phyloP scores from a whole-genome alignment of 2,329 filamentous ascomycete species.

The Diaporthe humulicola region DNA sequence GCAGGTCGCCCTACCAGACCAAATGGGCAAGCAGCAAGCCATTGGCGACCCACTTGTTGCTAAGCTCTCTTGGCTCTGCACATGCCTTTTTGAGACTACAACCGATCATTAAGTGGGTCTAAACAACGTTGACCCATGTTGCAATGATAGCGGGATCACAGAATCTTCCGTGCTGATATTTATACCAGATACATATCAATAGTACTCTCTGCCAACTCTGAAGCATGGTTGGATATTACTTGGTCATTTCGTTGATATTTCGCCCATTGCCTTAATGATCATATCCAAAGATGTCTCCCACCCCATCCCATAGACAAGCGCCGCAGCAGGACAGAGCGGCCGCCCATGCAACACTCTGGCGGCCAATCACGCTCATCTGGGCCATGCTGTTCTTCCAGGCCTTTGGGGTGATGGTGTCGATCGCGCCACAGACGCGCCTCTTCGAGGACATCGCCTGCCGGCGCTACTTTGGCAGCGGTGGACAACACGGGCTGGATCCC shows the following conservation, averaged over 20 bases:
- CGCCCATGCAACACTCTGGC: background rate
- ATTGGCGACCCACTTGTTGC: background rate
- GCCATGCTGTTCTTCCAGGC: conserved; percentile 17
- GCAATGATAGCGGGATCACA: background rate
- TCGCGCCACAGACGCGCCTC: conserved; percentile 19
- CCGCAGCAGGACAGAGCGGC: background rate
- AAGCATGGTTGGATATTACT: background rate
- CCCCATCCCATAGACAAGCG: background rate
- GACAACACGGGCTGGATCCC: too few species aligned
- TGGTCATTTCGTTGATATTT: background rate
- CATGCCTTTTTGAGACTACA: background rate
- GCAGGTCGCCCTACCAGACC: background rate
- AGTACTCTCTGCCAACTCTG: background rate
- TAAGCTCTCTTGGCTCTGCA: conserved; percentile 1
- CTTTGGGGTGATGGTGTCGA: background rate
- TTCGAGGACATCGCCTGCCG: conserved; percentile 13
- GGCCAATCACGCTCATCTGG: conserved; percentile 7
- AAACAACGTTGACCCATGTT: background rate
- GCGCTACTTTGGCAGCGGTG: background rate
- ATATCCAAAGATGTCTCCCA: background rate
- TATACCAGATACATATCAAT: background rate
- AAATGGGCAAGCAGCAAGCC: background rate
- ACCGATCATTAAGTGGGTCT: background rate
- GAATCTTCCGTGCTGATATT: background rate
- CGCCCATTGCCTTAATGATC: background rate